phyloP scores from a whole-genome alignment of 2,329 filamentous ascomycete genomes.

The Aspergillaceae sp. region DNA sequence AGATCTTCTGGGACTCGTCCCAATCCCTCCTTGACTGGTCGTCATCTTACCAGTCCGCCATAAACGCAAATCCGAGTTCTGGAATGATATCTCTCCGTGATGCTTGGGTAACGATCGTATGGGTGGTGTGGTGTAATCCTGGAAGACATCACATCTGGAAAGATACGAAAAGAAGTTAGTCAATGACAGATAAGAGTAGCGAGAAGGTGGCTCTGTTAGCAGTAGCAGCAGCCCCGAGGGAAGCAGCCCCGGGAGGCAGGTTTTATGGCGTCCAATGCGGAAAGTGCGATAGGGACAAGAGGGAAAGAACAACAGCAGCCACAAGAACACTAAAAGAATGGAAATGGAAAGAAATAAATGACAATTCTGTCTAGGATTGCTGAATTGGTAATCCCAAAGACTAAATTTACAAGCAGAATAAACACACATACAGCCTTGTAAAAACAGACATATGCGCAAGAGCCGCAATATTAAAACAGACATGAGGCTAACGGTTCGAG shows the following conservation, averaged over 20 bases:
- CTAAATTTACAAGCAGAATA: too few relatives aligned
- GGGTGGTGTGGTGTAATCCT: not conserved
- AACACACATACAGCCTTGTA: not conserved
- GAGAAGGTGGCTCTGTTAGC: not conserved
- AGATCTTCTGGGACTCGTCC: slow-evolving; percentile 15
- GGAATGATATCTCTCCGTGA: not conserved
- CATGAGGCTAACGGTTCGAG: not conserved
- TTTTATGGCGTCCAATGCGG: not conserved
- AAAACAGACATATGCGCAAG: not conserved
- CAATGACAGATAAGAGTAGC: not conserved
- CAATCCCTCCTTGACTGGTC: slow-evolving; percentile 10
- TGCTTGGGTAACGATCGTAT: slow-evolving; percentile 1
- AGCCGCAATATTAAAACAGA: not conserved
- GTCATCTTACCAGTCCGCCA: slow-evolving; percentile 12
- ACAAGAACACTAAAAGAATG: not conserved
- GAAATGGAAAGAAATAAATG: not conserved
- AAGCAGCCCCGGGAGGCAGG: not conserved
- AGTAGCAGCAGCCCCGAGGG: not conserved
- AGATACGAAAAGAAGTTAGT: not conserved
- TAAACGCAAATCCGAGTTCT: not conserved
- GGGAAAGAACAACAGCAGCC: not conserved
- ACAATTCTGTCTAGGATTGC: not conserved
- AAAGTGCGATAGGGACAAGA: not conserved
- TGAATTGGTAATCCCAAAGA: not conserved
- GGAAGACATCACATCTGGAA: not conserved